Percentiles rank a stretch among this genome's conserved stretches.
These are phyloP conservation scores for Colletotrichum lentis DNA, from an alignment of 2,329 filamentous ascomycete species.

Conservation along the genomic window DNA sequence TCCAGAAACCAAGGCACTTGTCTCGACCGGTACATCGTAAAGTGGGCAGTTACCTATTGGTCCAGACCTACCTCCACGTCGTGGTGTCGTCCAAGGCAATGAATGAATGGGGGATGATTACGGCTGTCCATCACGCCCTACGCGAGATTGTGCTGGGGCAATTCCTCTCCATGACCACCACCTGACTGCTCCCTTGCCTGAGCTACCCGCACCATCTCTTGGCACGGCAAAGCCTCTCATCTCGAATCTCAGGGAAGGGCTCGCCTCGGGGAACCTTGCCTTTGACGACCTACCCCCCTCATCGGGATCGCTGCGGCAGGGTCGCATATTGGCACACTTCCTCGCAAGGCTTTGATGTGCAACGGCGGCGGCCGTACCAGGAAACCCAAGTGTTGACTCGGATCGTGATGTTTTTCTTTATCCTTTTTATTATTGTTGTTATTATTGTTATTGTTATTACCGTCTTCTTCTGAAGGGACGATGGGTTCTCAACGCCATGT, in stretches of 20 bases:
- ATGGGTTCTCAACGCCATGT: not conserved
- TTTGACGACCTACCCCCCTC: conserved; percentile 8
- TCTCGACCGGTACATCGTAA: conserved; percentile 20
- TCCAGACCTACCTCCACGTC: conserved; percentile 21
- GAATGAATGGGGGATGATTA: conserved; percentile 6
- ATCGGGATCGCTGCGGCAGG: conserved; percentile 17
- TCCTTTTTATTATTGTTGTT: not conserved
- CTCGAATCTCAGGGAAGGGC: conserved; percentile 21
- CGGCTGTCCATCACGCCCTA: conserved; percentile 30
- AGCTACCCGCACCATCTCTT: conserved; percentile 21
- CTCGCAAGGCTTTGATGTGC: conserved; percentile 13
- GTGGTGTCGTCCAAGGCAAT: conserved; percentile 17
- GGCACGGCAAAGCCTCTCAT: conserved; percentile 15
- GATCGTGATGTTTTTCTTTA: not conserved
- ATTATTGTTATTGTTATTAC: too few relatives aligned
- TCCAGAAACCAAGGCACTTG: conserved; percentile 28
- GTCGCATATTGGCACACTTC: conserved; percentile 14
- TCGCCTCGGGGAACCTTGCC: conserved; percentile 27
- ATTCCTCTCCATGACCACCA: conserved; percentile 21
- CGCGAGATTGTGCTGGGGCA: conserved; percentile 8
- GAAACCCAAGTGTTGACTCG: conserved; percentile 14
- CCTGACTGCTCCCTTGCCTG: not conserved
- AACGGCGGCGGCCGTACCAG: conserved; percentile 4
- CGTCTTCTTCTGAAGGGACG: too few relatives aligned
- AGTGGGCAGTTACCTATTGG: conserved; percentile 34